Evolutionary conservation across 2,329 filamentous ascomycete species (phyloP), one percentile per base, ranked within the genome.

Genomic region (Aureobasidium sp.): DNA sequence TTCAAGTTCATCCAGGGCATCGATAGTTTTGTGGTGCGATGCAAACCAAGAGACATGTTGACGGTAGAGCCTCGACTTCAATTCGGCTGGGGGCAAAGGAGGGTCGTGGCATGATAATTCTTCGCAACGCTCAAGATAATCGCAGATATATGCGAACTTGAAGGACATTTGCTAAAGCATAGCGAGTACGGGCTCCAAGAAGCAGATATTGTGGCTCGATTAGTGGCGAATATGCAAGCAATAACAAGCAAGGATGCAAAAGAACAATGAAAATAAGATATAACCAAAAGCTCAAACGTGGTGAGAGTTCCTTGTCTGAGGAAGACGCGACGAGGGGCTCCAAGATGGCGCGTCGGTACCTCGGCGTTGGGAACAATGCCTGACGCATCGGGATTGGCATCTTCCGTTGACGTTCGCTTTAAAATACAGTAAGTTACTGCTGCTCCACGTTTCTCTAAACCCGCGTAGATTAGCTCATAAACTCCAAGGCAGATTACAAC

Each of bases 41-140:
- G 72, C 71, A 73, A 95, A 94, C 91, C 92, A 97, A 31, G 48
- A 42, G 25, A 39, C 51, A 15, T 55, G 60, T 22, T 47, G 36
- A n/a, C 48, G 42, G 27, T 29, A 56, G 64, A 12, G 68, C 67
- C 25, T 51, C 60, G 68, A 63, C 49, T 73, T 72, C 2, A 66
- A 64, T 20, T 69, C 65, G 27, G 73, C 68, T 3, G 70, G 70
- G 1, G 78, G 65, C 0, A 76, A 65, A 17, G 75, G 77, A 15
- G 78, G 72, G 67, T 76, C 72, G 67, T 75, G 66, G 65, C 72
- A 63, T 67, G 70, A 71, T 63, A 81, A 76, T 11, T 74, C 71
- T 67, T 91, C 85, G 17, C 91, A 79, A 27, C 80, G 76, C 64
- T 91, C 85, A 47, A 96, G 79, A 4, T 96, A 78, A 64, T 89